These are phyloP conservation scores for Tolypocladium tundrense DNA, from an alignment of 2,329 filamentous ascomycete species.

Conservation along the genomic window DNA sequence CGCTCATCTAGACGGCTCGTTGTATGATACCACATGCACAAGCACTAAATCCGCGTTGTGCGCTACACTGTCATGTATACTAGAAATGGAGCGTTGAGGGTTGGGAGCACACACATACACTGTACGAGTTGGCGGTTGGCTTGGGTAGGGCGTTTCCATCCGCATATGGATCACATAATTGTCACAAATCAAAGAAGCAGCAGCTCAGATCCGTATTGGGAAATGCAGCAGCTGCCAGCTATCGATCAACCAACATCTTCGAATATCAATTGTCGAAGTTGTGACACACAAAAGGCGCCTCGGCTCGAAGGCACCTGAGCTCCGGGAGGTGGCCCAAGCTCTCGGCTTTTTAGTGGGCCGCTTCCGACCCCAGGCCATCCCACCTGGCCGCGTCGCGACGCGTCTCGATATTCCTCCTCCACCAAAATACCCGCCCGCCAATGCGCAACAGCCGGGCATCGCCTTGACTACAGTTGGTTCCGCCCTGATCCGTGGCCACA, in stretches of 20 bases:
- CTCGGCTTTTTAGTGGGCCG: conserved; percentile 8
- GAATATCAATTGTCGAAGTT: neutral
- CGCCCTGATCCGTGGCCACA: neutral
- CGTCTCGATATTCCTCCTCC: conserved; percentile 14
- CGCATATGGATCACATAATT: neutral
- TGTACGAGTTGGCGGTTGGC: neutral
- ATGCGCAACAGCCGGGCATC: neutral
- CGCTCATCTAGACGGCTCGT: conserved; percentile 42
- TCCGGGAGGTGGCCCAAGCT: neutral
- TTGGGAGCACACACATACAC: neutral
- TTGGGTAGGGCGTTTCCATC: neutral
- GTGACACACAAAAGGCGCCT: neutral
- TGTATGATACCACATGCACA: neutral
- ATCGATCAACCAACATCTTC: neutral
- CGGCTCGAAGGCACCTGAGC: neutral
- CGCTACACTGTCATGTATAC: neutral
- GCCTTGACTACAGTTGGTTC: neutral
- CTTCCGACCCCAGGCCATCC: neutral
- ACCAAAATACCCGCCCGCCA: conserved; percentile 4
- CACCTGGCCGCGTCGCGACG: conserved; percentile 17
- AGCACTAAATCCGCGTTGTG: neutral
- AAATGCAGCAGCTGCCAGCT: neutral
- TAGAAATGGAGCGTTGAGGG: no score
- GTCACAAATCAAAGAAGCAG: no score
- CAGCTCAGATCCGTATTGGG: no score